A percentile compares a stretch with the other conserved stretches of the same genome.
Conservation (phyloP, 2,329 filamentous ascomycete species). For the Apiospora koreana region DNA sequence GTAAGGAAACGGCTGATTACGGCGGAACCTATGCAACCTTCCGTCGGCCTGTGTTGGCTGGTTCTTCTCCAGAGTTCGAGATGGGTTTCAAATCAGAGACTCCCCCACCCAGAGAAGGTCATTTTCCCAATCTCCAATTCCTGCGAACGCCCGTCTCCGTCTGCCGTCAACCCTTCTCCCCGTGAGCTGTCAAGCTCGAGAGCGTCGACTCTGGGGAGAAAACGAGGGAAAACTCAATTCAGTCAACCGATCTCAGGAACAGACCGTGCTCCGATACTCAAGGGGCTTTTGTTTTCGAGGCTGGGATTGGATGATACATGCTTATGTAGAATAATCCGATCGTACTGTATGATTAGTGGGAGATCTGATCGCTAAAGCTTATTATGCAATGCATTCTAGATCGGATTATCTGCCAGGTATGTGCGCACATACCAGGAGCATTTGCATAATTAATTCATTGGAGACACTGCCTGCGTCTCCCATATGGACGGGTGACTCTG, state of each 20-base stretch:
- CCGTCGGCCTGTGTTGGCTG: conserved; percentile 2
- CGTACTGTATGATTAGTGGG: neutral
- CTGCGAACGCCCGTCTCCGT: neutral
- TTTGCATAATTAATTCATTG: neutral
- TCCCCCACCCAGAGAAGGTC: neutral
- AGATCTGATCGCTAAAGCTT: conserved; percentile 1
- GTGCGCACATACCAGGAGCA: neutral
- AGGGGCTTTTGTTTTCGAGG: neutral
- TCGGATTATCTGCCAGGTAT: neutral
- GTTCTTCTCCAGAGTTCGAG: conserved; percentile 8
- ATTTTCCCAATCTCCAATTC: neutral
- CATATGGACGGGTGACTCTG: neutral
- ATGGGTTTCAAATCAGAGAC: conserved; percentile 8
- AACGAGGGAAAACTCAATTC: neutral
- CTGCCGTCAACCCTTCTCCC: neutral
- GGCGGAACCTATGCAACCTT: conserved; percentile 1
- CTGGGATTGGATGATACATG: neutral
- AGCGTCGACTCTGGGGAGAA: neutral
- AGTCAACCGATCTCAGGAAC: neutral
- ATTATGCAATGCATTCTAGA: neutral
- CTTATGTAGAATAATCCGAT: neutral
- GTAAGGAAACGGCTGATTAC: conserved; percentile 1
- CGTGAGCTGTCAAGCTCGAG: neutral
- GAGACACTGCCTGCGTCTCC: neutral
- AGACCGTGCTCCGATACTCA: neutral